These are phyloP conservation scores for Lactifluus pinguis DNA, from an alignment of 768 basidiomycete genomes.

Conservation along the genomic window DNA sequence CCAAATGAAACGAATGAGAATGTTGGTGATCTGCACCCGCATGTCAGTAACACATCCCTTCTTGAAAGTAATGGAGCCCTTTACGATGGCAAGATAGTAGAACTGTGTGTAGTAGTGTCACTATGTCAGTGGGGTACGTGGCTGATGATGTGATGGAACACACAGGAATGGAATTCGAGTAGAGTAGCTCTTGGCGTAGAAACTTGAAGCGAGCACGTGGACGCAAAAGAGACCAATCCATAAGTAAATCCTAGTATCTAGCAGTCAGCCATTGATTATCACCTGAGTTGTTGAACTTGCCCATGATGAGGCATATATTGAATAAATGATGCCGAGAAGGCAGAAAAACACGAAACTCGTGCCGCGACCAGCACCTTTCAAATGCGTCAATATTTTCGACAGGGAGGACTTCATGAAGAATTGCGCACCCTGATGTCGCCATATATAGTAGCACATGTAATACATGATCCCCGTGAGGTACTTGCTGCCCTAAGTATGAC, in stretches of 20 bases:
- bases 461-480: constrained; percentile 60
- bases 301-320: constrained; percentile 73
- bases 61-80: constrained; percentile 9
- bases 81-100: constrained; percentile 75
- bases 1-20: constrained; percentile 76
- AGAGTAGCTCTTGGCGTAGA: constrained; percentile 69
- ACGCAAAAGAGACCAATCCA: constrained; percentile 87
- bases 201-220: constrained; percentile 46
- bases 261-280: background rate
- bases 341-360: constrained; percentile 60
- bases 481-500: constrained; percentile 62
- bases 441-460: constrained; percentile 63
- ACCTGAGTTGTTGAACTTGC: constrained; percentile 32
- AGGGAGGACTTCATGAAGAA: background rate
- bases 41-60: background rate
- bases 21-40: constrained; percentile 49
- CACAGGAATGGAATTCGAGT: constrained; percentile 53
- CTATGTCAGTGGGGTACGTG: background rate
- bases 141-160: constrained; percentile 17
- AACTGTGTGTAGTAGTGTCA: constrained; percentile 30
- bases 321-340: constrained; percentile 50
- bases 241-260: constrained; percentile 58
- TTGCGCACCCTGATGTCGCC: constrained; percentile 55
- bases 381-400: background rate
- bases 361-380: constrained; percentile 31